These are phyloP conservation scores for Epipyxis sp. DNA, from an alignment of 108 stramenopile species.

Conservation along the genomic window DNA sequence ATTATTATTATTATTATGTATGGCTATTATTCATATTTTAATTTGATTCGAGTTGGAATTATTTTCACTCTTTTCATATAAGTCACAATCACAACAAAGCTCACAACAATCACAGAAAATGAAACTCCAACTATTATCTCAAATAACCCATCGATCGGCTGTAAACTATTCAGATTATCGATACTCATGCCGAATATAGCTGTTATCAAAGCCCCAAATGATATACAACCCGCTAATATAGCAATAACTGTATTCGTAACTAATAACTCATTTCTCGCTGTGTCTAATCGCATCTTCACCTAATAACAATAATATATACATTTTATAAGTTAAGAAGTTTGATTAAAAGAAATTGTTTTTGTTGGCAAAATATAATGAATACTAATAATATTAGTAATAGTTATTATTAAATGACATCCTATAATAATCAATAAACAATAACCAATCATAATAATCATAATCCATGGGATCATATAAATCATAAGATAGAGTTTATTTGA, in stretches of 20 bases:
- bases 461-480: too few relatives aligned
- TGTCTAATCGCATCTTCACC: slow-evolving; percentile 21
- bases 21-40: background rate
- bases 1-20: too few relatives aligned
- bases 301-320: too few relatives aligned
- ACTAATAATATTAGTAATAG: too few relatives aligned
- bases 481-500: too few relatives aligned
- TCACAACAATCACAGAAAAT: background rate
- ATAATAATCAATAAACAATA: too few relatives aligned
- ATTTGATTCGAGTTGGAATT: background rate
- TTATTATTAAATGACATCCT: too few relatives aligned
- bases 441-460: too few relatives aligned
- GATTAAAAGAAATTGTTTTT: too few relatives aligned
- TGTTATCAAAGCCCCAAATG: slow-evolving; percentile 5
- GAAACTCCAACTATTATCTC: background rate
- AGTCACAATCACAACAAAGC: background rate
- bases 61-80: background rate
- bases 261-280: background rate
- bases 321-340: too few relatives aligned
- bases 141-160: background rate
- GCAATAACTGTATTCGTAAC: slow-evolving; percentile 6
- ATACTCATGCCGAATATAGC: slow-evolving; percentile 31
- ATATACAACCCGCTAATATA: background rate
- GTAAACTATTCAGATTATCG: slow-evolving; percentile 2
- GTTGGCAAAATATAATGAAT: too few relatives aligned